These are phyloP conservation scores for Tricholoma hemisulphureum DNA, from an alignment of 768 basidiomycete genomes.

Conservation along the genomic window DNA sequence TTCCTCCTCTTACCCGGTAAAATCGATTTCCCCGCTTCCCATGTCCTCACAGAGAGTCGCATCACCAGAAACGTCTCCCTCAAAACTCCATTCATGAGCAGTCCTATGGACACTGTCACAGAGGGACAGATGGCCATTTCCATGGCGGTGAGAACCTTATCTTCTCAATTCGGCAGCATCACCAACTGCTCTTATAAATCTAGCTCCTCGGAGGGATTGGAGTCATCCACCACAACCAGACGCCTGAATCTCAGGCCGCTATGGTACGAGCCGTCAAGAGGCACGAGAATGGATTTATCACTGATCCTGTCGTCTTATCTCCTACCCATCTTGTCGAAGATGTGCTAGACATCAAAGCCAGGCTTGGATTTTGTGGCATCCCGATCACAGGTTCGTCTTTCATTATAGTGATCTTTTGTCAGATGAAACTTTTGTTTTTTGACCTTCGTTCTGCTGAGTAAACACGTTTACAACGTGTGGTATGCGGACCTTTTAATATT, in stretches of 20 bases:
- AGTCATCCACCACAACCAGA: conserved; percentile 96
- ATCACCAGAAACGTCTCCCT: conserved; percentile 89
- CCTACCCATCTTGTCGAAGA: conserved; percentile 79
- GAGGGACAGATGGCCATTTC: conserved; percentile 92
- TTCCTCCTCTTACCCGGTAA: conserved; percentile 93
- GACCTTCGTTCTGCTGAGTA: conserved; percentile 93
- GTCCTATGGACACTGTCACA: conserved; percentile 99
- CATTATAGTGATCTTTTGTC: conserved; percentile 7
- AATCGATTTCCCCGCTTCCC: conserved; percentile 86
- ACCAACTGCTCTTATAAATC: conserved; percentile 15
- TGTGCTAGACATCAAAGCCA: conserved; percentile 89
- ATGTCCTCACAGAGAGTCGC: conserved; percentile 78
- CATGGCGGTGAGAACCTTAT: conserved; percentile 68
- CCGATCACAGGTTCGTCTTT: conserved; percentile 87
- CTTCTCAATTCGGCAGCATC: conserved; percentile 6
- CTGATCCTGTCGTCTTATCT: conserved; percentile 87
- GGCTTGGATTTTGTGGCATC: conserved; percentile 93
- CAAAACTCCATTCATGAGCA: conserved; percentile 96
- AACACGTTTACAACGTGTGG: conserved; percentile 66
- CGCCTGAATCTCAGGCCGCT: conserved; percentile 80
- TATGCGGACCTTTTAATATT: conserved; percentile 55
- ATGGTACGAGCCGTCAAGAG: conserved; percentile 99
- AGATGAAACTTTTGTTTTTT: conserved; percentile 52
- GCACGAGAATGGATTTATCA: conserved; percentile 98
- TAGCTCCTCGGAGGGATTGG: conserved; percentile 94